Evolutionary conservation across 2,329 filamentous ascomycete genomes (phyloP).

Genomic region (Tolypocladium amazonense): DNA sequence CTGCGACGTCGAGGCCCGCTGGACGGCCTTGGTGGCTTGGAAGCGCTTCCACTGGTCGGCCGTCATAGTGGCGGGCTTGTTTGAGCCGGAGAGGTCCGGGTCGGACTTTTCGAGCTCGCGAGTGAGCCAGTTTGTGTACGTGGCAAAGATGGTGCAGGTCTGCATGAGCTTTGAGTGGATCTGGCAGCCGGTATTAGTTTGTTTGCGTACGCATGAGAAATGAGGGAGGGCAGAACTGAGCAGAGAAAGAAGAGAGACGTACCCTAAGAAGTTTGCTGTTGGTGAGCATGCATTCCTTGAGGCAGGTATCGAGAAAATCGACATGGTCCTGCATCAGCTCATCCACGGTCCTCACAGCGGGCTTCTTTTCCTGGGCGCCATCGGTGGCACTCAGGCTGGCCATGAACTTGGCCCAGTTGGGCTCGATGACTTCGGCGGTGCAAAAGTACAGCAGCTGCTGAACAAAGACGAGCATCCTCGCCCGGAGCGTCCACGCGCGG

Average conservation of each 20-base stretch:
- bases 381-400: constrained; percentile 61
- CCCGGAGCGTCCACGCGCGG: constrained; percentile 79
- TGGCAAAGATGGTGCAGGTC: constrained; percentile 88
- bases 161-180: constrained; percentile 97
- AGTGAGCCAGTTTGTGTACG: constrained; percentile 78
- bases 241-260: constrained; percentile 17
- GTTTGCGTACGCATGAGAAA: neutral
- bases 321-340: constrained; percentile 99
- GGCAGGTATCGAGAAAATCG: constrained; percentile 91
- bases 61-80: constrained; percentile 49
- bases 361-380: constrained; percentile 17
- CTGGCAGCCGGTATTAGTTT: constrained; percentile 32
- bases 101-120: constrained; percentile 78
- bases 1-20: constrained; percentile 11
- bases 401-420: constrained; percentile 94
- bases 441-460: constrained; percentile 96
- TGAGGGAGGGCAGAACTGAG: neutral
- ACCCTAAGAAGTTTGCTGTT: constrained; percentile 91
- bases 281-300: constrained; percentile 98
- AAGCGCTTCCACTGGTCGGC: constrained; percentile 50
- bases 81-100: constrained; percentile 57
- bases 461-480: constrained; percentile 93
- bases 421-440: constrained; percentile 93
- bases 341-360: constrained; percentile 65
- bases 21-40: constrained; percentile 35